Base-by-base conservation (phyloP, 169 alveolate species). In the Babesia bigemina region DNA sequence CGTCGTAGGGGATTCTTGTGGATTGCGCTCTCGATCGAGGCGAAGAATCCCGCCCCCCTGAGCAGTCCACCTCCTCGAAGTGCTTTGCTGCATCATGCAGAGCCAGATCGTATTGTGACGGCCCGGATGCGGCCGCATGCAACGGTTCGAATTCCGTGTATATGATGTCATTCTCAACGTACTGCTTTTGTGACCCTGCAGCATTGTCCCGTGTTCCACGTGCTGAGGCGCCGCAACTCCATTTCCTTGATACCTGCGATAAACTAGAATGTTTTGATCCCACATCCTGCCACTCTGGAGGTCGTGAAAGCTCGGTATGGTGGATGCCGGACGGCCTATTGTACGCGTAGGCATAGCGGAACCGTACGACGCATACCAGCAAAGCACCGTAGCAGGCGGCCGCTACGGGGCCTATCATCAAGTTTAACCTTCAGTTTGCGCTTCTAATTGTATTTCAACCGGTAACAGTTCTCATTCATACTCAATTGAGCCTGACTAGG, bases 1-100 rank as follows among this genome's bases (percentile, higher is more conserved):
- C 69, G n/a, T 72, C 66, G 36, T 78, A 69, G 3, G 75, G 49
- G 47, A 60, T 44, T 11, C 24, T 28, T 16, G 17, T 17, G 22
- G 57, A 2, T 59, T 6, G 3, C 13, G 6, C 39, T 33, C 39
- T 33, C 39, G 39, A 33, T 33, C 39, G 39, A 29, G 57, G 58
- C 19, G n/a, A 24, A n/a, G 62, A 45, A 7, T 16, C 50, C 39
- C 36, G 29, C 13, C 22, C 53, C 1, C 60, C 73, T 6, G 76
- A 67, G 65, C 76, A 67, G 24, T 67, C 76, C 47, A 67, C 76
- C 42, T 67, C 76, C n/a, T 44, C 26, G 48, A 67, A 67, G 14
- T 67, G 26, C 24, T 16, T 8, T 12, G 60, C 67, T 4, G 65
- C 76, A 7, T 55, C 56, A 0, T 33, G 33, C 33, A 24, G 45